Conservation (phyloP, 352 stramenopile species). For the Pythium insidiosum region DNA sequence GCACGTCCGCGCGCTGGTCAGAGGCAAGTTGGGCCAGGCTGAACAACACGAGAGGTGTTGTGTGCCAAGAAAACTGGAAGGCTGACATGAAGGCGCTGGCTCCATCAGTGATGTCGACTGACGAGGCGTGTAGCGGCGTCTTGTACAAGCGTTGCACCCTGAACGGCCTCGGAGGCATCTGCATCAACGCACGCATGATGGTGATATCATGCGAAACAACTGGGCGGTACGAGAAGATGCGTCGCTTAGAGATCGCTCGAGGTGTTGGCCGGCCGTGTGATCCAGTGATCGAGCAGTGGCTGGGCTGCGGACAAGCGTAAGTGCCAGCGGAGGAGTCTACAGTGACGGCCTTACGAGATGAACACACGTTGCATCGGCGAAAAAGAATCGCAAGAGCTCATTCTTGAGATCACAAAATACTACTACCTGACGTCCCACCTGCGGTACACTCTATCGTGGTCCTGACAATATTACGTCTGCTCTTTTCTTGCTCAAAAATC, state of each 20-base stretch:
- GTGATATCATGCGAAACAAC: constrained; percentile 6
- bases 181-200: constrained; percentile 13
- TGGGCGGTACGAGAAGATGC: constrained; percentile 5
- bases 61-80: constrained; percentile 3
- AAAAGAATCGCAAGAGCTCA: too few species aligned
- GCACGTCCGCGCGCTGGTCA: background rate
- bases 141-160: constrained; percentile 13
- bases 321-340: too few species aligned
- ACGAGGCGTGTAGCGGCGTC: constrained; percentile 8
- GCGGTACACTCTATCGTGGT: too few species aligned
- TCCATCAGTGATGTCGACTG: background rate
- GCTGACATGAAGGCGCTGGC: constrained; percentile 4
- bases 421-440: too few species aligned
- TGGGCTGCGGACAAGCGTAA: too few species aligned
- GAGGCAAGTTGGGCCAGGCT: too few species aligned
- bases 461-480: too few species aligned
- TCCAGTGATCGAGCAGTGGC: constrained; percentile 7
- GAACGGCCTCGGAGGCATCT: constrained; percentile 5
- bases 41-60: background rate
- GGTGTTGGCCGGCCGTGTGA: constrained; percentile 6
- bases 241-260: constrained; percentile 7
- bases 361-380: too few species aligned
- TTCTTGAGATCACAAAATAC: too few species aligned
- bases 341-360: too few species aligned
- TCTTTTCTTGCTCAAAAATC: too few species aligned